Base-by-base conservation (phyloP, 73 alveolate species). In the Blepharisma stoltei region DNA sequence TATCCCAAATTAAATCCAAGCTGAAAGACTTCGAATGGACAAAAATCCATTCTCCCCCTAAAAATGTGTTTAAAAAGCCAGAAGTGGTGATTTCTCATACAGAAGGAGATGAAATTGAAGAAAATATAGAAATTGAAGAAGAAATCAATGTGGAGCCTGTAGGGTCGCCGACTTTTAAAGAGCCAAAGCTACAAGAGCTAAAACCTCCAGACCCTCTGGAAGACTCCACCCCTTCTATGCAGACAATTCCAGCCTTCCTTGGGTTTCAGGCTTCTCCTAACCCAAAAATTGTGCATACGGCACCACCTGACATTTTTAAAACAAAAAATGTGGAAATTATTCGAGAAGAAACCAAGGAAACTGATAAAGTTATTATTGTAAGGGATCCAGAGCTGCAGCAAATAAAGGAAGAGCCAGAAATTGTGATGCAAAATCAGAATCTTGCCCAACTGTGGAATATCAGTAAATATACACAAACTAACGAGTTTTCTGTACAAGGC, bases 181-280 rank as follows among this genome's bases (percentile, higher is more conserved):
- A 32, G 41, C 41, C 41, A 32, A 32, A 32, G 3, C 0, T 3
- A 1, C 0, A 1, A 32, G 41, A 32, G 41, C 41, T 32, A 0
- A 32, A 32, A 32, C 5, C 3, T 32, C 41, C 41, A 32, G 41
- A 32, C 41, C 41, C 41, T 32, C 41, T 32, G 0, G 73, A 60
- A 60, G 73, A 60, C 5, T 60, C 73, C 0, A 60, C 73, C 5
- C 73, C 73, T 9, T 18, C 48, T 9, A 60, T 60, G 73, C 73
- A 60, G 47, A 14, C 73, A 14, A 8, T 60, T 1, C 73, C 73
- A 20, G 46, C 73, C 14, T n/a, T 60, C 46, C 73, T 20, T 25
- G 41, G 41, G 41, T 32, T 32, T 32, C 41, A 32, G 41, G 73
- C 14, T 8, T 18, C 23, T 5, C 46, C 23, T 9, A 52, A 52